Percentiles rank a stretch among this genome's conserved stretches.
phyloP scores from a whole-genome alignment of 495 filamentous ascomycete genomes.

The Podospora conica region DNA sequence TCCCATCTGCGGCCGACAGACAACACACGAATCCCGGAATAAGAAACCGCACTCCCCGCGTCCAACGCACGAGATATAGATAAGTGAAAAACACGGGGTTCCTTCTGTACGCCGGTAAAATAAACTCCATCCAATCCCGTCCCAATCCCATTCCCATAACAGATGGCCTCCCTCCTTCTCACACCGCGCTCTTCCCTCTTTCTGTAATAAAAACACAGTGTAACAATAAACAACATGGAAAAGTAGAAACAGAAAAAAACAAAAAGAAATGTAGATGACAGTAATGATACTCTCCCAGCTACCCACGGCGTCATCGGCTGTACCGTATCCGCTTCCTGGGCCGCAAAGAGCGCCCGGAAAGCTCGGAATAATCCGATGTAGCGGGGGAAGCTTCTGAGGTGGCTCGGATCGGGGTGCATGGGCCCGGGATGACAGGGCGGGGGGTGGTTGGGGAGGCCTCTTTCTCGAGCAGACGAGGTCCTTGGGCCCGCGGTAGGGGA shows the following conservation, averaged over 20 bases:
- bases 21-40: not conserved
- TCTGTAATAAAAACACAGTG: not conserved
- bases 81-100: not conserved
- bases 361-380: too few relatives aligned
- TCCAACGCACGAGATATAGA: not conserved
- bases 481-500: not conserved
- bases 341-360: too few relatives aligned
- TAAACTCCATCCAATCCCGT: not conserved
- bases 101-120: not conserved
- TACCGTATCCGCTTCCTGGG: too few relatives aligned
- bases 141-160: not conserved
- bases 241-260: not conserved
- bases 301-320: not conserved
- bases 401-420: not conserved
- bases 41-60: not conserved
- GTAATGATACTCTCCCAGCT: not conserved
- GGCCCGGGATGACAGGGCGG: not conserved
- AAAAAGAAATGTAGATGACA: not conserved
- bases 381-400: not conserved
- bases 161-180: not conserved
- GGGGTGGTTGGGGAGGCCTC: too few relatives aligned
- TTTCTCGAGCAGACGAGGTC: not conserved
- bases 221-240: not conserved
- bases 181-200: not conserved
- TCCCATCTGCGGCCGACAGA: not conserved